These are phyloP conservation scores for Protomyces macrosporus DNA, from an alignment of 1,139 yeast species.

Conservation along the genomic window DNA sequence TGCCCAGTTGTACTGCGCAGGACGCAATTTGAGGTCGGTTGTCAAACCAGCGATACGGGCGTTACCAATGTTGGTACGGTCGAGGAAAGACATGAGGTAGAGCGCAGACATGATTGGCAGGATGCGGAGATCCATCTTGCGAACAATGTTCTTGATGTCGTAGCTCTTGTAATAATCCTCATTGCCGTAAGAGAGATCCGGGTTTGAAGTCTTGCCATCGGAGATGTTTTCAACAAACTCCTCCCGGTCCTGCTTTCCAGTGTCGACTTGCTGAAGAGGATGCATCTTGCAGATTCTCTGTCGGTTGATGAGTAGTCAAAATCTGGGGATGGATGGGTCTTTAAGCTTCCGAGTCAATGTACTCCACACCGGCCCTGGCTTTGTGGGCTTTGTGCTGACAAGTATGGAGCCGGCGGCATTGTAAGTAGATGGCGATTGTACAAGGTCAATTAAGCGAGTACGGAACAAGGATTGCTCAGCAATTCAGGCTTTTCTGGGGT, in stretches of 20 bases:
- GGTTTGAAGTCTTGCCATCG: not conserved
- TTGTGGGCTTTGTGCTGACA: no score
- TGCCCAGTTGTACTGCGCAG: constrained; percentile 54
- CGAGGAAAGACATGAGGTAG: constrained; percentile 46
- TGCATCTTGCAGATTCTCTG: not conserved
- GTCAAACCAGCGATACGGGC: constrained; percentile 52
- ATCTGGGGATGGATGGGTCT: no score
- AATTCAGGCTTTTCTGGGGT: no score
- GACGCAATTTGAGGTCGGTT: constrained; percentile 48
- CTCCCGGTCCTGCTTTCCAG: not conserved
- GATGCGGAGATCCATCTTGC: constrained; percentile 25
- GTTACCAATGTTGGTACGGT: constrained; percentile 58
- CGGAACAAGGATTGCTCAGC: no score
- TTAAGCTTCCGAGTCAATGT: no score
- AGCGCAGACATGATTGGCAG: constrained; percentile 23
- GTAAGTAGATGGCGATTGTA: no score
- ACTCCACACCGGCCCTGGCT: no score
- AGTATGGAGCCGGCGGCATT: no score
- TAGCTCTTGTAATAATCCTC: constrained; percentile 15
- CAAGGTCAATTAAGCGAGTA: no score
- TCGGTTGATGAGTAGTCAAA: no score
- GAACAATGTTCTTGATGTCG: constrained; percentile 6
- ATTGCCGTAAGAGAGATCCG: not conserved
- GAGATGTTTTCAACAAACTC: not conserved
- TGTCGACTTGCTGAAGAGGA: not conserved